phyloP scores from a whole-genome alignment of 805 yeast species.

The Kuraishia floccosa region DNA sequence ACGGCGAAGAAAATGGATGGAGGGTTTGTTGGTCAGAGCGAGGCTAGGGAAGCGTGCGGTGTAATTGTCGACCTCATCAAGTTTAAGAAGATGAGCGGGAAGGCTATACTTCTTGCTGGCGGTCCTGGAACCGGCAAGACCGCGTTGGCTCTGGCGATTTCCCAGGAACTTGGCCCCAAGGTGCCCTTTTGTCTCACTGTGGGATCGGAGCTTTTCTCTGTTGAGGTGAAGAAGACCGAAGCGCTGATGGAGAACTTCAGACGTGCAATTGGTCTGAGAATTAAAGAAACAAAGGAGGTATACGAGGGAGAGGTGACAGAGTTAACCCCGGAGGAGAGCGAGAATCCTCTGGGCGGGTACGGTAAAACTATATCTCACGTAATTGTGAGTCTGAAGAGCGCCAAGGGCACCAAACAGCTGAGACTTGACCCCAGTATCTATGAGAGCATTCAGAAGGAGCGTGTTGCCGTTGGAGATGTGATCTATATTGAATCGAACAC shows the following conservation, averaged over 20 bases:
- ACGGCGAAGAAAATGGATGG: constrained; percentile 76
- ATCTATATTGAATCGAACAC: constrained; percentile 96
- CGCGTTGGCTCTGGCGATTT: constrained; percentile 89
- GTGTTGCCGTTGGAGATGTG: constrained; percentile 92
- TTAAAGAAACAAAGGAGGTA: constrained; percentile 94
- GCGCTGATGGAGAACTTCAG: constrained; percentile 94
- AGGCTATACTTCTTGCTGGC: constrained; percentile 92
- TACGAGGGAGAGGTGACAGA: constrained; percentile 98
- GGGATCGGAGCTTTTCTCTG: constrained; percentile 86
- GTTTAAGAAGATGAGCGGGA: constrained; percentile 86
- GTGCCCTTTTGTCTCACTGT: constrained; percentile 98
- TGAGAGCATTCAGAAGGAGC: constrained; percentile 90
- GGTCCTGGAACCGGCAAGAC: constrained; percentile 99
- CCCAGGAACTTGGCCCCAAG: constrained; percentile 93
- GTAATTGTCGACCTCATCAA: constrained; percentile 89
- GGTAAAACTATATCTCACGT: constrained; percentile 95
- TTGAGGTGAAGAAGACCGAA: constrained; percentile 96
- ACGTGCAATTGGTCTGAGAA: constrained; percentile 90
- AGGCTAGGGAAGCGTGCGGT: constrained; percentile 89
- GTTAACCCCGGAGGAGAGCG: constrained; percentile 90
- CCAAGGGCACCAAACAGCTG: constrained; percentile 81
- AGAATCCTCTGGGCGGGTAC: constrained; percentile 94
- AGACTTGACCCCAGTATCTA: constrained; percentile 89
- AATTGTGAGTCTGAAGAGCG: constrained; percentile 84
- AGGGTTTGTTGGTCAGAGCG: constrained; percentile 73